These are phyloP conservation scores for Arthrobotrys conoides DNA, from an alignment of 2,329 filamentous ascomycete species.

Conservation along the genomic window DNA sequence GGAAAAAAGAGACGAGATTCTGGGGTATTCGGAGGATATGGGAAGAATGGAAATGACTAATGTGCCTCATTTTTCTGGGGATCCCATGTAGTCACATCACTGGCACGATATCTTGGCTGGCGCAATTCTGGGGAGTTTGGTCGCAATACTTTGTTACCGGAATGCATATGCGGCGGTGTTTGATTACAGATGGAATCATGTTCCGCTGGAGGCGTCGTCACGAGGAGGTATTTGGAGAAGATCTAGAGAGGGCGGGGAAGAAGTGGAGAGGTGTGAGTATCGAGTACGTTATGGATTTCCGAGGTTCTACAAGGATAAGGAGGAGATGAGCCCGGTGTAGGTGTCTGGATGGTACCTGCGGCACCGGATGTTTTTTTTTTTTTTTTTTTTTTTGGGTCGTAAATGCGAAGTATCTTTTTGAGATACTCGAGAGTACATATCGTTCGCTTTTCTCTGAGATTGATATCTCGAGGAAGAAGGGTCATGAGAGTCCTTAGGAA, in stretches of 20 bases:
- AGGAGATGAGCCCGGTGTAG: neutral
- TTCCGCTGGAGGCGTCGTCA: slow-evolving; percentile 39
- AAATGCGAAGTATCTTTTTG: slow-evolving; percentile 8
- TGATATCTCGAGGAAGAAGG: slow-evolving; percentile 20
- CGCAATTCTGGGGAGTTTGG: slow-evolving; percentile 34
- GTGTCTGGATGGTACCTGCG: neutral
- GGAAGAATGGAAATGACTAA: slow-evolving; percentile 20
- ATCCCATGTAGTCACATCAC: slow-evolving; percentile 49
- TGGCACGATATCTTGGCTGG: slow-evolving; percentile 40
- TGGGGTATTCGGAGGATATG: slow-evolving; percentile 27
- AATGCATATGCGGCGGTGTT: slow-evolving; percentile 39
- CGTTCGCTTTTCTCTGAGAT: neutral
- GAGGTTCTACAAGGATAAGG: slow-evolving; percentile 6
- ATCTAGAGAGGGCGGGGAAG: neutral
- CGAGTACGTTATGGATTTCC: slow-evolving; percentile 29
- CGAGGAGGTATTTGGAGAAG: slow-evolving; percentile 13
- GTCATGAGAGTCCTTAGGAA: slow-evolving; percentile 31
- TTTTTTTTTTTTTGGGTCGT: neutral
- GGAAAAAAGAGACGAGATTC: slow-evolving; percentile 33
- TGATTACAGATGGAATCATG: slow-evolving; percentile 32
- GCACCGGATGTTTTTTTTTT: slow-evolving; percentile 3
- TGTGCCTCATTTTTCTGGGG: slow-evolving; percentile 33
- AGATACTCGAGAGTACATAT: slow-evolving; percentile 13
- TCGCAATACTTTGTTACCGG: slow-evolving; percentile 42
- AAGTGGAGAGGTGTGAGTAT: slow-evolving; percentile 17